These are phyloP conservation scores for Reutealis trisperma DNA, from an alignment of 345 rosid genomes.

Conservation along the genomic window DNA sequence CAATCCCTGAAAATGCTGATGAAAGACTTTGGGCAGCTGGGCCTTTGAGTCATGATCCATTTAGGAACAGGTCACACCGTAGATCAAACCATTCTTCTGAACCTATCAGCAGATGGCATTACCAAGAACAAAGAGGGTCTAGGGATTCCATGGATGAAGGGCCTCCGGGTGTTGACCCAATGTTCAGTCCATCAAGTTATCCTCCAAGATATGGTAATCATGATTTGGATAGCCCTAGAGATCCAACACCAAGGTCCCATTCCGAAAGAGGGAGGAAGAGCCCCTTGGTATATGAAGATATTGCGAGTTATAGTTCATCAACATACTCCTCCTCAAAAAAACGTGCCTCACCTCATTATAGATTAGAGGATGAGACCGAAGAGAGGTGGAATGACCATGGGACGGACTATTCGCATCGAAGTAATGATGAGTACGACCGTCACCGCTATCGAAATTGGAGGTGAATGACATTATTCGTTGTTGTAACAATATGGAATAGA, in stretches of 20 bases:
- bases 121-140: constrained; percentile 43
- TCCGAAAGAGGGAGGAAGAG: constrained; percentile 53
- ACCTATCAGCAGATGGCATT: constrained; percentile 38
- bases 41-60: constrained; percentile 41
- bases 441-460: constrained; percentile 33
- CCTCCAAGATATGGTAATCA: constrained; percentile 59
- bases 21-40: constrained; percentile 59
- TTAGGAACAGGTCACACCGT: constrained; percentile 35
- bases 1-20: constrained; percentile 77
- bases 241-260: constrained; percentile 39
- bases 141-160: constrained; percentile 49
- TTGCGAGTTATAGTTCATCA: constrained; percentile 23
- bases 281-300: constrained; percentile 36
- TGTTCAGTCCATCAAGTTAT: constrained; percentile 44
- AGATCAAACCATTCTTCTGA: constrained; percentile 37
- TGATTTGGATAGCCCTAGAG: constrained; percentile 39
- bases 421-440: constrained; percentile 29
- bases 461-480: background rate
- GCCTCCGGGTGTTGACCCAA: constrained; percentile 55
- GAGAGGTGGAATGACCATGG: constrained; percentile 22
- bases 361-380: constrained; percentile 28
- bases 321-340: background rate
- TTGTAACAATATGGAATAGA: constrained; percentile 10
- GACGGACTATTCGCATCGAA: constrained; percentile 19
- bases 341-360: constrained; percentile 28